Base-by-base conservation (phyloP, 2,329 filamentous ascomycete species). In the Sclerotinia subarctica region DNA sequence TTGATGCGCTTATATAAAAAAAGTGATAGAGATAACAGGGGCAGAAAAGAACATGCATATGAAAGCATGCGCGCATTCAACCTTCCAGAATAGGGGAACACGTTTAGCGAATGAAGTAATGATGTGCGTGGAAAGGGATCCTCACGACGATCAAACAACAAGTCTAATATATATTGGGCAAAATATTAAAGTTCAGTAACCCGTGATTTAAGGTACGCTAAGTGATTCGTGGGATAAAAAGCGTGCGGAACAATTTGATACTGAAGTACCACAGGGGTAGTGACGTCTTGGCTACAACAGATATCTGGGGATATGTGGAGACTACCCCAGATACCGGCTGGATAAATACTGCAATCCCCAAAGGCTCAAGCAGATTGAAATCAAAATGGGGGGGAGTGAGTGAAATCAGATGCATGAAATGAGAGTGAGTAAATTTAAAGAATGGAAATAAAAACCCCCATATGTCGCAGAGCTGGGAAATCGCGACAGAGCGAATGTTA, bases 181-280 rank as follows among this genome's bases (percentile, higher is more conserved):
- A 65, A 65, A n/a, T 46, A 42, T 3, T 15, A 8, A 42, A 38
- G 19, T 26, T 64, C 6, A 42, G 26, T 32, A 47, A 49, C 63
- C 6, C 63, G 51, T 65, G 63, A 65, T 47, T 19, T 24, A 57
- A 57, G 63, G 42, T 46, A 26, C 62, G 51, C 17, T 44, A 46
- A 38, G 63, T 21, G 38, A 65, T 65, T 65, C 63, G 63, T 65
- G 63, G 63, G 51, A 65, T 35, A 62, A 62, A 42, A 35, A 21
- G 26, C 21, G 21, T 24, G 26, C 44, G 58, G 29, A 60, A 32
- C 3, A 60, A 47, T 21, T 59, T n/a, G 44, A 60, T 60, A 47
- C 29, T 59, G 42, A 29, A 35, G 11, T 56, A n/a, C 52, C 52
- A n/a, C 57, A 60, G 42, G 57, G 57, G 19, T 32, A 15, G 32